Percentiles rank a stretch among this genome's conserved stretches.
phyloP scores from a whole-genome alignment of 345 rosid genomes.

The Pistacia atlantica region DNA sequence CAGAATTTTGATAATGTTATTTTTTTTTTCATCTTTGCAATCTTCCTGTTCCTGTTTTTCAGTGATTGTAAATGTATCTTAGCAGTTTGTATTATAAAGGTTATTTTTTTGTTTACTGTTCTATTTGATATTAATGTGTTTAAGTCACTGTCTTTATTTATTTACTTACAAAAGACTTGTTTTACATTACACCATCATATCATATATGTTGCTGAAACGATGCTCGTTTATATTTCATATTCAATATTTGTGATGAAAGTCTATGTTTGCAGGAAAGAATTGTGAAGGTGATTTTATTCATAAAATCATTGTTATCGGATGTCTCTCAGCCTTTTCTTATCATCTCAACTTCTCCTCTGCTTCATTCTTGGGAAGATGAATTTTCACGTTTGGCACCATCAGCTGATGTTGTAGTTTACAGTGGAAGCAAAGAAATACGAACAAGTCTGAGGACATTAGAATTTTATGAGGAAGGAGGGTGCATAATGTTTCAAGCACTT shows the following conservation, averaged over 20 bases:
- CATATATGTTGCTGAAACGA: slow-evolving; percentile 7
- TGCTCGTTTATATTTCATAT: neutral
- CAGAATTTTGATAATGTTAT: neutral
- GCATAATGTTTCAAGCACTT: slow-evolving; percentile 50
- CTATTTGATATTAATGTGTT: neutral
- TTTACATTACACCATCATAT: neutral
- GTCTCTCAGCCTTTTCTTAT: slow-evolving; percentile 47
- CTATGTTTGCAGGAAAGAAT: slow-evolving; percentile 51
- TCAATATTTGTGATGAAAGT: neutral
- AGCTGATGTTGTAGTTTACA: slow-evolving; percentile 45
- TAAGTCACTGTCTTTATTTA: neutral
- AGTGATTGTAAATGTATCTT: neutral
- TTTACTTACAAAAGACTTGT: neutral
- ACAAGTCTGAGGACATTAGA: slow-evolving; percentile 45
- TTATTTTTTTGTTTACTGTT: neutral
- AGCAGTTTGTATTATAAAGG: neutral
- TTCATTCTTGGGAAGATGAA: slow-evolving; percentile 51
- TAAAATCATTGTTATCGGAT: slow-evolving; percentile 32
- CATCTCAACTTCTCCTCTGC: slow-evolving; percentile 40
- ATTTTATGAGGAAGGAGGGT: slow-evolving; percentile 39
- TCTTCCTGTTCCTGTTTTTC: neutral
- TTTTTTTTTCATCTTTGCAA: neutral
- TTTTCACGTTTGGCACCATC: slow-evolving; percentile 42
- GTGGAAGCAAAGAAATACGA: slow-evolving; percentile 40
- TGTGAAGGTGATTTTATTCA: slow-evolving; percentile 38